Evolutionary conservation across 139 green algal genomes (phyloP).

Genomic region (Chlorella sp.): DNA sequence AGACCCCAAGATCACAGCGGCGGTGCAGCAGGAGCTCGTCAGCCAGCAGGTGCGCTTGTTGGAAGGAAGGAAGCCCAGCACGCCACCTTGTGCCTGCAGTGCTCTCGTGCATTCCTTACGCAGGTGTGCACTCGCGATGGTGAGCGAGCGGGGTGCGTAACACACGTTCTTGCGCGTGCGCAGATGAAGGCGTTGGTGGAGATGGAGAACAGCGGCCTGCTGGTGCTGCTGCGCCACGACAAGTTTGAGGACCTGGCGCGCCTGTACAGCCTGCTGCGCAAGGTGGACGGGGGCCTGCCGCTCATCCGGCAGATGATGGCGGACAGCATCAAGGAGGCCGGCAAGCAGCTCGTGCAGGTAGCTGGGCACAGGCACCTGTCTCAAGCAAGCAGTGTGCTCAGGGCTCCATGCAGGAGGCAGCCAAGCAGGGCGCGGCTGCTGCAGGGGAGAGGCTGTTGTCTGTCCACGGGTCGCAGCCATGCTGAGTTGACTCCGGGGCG

Average conservation of each 20-base stretch:
- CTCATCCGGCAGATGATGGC: constrained; percentile 60
- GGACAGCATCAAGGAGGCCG: constrained; percentile 60
- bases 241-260: constrained; percentile 77
- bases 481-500: no score
- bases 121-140: no score
- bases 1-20: constrained; percentile 61
- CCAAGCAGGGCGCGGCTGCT: no score
- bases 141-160: no score
- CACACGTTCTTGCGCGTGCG: no score
- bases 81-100: no score
- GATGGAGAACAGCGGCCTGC: constrained; percentile 87
- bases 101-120: no score
- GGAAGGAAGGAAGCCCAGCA: no score
- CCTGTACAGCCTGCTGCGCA: constrained; percentile 87
- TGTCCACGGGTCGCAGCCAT: no score
- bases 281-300: constrained; percentile 64
- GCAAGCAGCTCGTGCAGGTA: constrained; percentile 43
- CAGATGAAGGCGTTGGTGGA: constrained; percentile 83
- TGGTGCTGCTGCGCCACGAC: constrained; percentile 73
- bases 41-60: constrained; percentile 49
- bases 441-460: no score
- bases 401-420: no score
- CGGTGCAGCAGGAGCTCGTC: constrained; percentile 88
- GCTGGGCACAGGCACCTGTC: background rate
- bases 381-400: no score